phyloP scores from a whole-genome alignment of 805 yeast species.

The Pichia exigua region DNA sequence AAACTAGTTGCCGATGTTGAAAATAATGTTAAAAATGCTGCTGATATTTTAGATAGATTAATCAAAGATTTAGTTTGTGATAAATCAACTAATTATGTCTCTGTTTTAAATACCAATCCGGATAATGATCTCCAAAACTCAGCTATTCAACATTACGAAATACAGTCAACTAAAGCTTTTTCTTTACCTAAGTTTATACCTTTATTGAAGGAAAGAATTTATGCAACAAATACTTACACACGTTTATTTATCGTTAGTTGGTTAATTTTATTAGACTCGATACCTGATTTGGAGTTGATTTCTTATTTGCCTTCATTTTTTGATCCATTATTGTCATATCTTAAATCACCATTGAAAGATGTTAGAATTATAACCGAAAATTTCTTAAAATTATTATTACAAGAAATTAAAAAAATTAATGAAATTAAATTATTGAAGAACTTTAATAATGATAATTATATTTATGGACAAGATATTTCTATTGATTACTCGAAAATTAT shows the following conservation, averaged over 20 bases:
- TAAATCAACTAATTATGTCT: conserved; percentile 81
- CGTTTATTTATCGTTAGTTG: conserved; percentile 88
- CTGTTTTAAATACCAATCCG: conserved; percentile 39
- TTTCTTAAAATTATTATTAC: conserved; percentile 63
- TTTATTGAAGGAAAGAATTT: conserved; percentile 81
- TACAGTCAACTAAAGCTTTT: conserved; percentile 61
- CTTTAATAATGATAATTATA: conserved; percentile 46
- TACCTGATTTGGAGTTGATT: conserved; percentile 84
- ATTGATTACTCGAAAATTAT: conserved; percentile 75
- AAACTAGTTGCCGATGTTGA: conserved; percentile 87
- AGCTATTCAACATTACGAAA: conserved; percentile 44
- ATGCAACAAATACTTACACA: conserved; percentile 87
- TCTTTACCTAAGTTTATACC: conserved; percentile 86
- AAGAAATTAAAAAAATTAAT: conserved; percentile 72
- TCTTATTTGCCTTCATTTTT: conserved; percentile 84
- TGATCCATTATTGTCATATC: conserved; percentile 71
- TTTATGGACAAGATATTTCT: conserved; percentile 74
- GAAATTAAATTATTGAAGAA: conserved; percentile 46
- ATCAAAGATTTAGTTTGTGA: conserved; percentile 94
- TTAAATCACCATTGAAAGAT: conserved; percentile 79
- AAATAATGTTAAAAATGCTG: conserved; percentile 88
- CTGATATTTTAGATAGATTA: conserved; percentile 82
- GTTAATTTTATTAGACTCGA: conserved; percentile 86
- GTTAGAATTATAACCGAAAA: conserved; percentile 81
- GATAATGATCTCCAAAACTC: background rate